phyloP scores from a whole-genome alignment of 2,329 filamentous ascomycete genomes.

The Microcyclosporella mali region DNA sequence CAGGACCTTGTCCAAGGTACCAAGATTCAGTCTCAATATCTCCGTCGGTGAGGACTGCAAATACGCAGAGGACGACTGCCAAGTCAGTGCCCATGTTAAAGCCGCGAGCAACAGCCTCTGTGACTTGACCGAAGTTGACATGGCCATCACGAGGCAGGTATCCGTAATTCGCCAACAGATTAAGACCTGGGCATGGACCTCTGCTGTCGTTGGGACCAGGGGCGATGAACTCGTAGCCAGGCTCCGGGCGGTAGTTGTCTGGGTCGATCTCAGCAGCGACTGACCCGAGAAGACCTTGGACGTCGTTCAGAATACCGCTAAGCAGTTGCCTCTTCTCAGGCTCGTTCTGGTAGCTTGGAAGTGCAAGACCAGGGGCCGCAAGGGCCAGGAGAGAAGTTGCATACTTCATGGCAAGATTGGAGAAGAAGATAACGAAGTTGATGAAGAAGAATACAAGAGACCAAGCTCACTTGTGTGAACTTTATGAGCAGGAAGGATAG shows the following conservation, averaged over 20 bases:
- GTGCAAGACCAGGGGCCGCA: slow-evolving; percentile 10
- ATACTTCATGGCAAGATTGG: neutral
- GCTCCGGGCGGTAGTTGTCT: slow-evolving; percentile 24
- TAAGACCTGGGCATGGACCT: slow-evolving; percentile 28
- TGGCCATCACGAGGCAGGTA: slow-evolving; percentile 38
- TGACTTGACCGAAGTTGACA: slow-evolving; percentile 31
- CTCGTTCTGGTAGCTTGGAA: slow-evolving; percentile 3
- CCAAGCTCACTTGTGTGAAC: no score
- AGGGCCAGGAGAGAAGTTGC: slow-evolving; percentile 3
- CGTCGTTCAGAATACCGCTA: slow-evolving; percentile 8
- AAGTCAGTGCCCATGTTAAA: slow-evolving; percentile 29
- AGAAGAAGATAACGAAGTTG: no score
- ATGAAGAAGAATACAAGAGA: no score
- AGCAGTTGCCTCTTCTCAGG: slow-evolving; percentile 11
- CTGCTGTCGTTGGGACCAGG: slow-evolving; percentile 26
- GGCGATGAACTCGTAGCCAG: slow-evolving; percentile 21
- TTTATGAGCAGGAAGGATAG: no score
- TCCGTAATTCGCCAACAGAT: slow-evolving; percentile 37
- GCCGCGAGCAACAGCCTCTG: slow-evolving; percentile 28
- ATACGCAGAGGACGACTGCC: slow-evolving; percentile 32
- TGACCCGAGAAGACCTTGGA: slow-evolving; percentile 18
- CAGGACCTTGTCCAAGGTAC: slow-evolving; percentile 23
- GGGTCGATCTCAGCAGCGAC: slow-evolving; percentile 22
- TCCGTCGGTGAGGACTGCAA: slow-evolving; percentile 27
- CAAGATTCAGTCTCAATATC: slow-evolving; percentile 24